Conservation (phyloP, 2,329 filamentous ascomycete species). For the Camillea tinctor region DNA sequence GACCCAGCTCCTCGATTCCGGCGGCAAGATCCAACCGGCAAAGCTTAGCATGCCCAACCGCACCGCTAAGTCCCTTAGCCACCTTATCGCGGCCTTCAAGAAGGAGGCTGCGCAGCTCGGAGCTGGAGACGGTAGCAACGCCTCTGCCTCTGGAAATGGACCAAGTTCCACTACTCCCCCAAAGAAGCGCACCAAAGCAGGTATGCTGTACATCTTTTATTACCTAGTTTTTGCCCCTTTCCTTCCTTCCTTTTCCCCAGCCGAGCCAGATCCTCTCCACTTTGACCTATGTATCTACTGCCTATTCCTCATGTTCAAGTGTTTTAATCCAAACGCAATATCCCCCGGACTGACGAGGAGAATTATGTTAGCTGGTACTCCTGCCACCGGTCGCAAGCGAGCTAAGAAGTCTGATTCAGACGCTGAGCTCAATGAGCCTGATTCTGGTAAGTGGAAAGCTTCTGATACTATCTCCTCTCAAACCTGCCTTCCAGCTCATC, state of each 20-base stretch:
- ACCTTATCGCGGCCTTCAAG: slow-evolving; percentile 1
- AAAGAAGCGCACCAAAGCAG: not conserved
- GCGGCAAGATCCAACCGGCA: slow-evolving; percentile 1
- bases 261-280: too few species aligned
- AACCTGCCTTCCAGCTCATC: not conserved
- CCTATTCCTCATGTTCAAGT: not conserved
- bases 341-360: not conserved
- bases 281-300: not conserved
- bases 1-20: slow-evolving; percentile 1
- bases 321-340: too few species aligned
- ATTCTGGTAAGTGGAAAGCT: not conserved
- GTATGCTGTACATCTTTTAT: not conserved
- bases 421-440: not conserved
- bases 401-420: not conserved
- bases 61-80: slow-evolving; percentile 7
- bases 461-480: not conserved
- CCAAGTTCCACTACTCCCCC: not conserved
- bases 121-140: not conserved
- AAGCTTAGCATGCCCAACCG: slow-evolving; percentile 14
- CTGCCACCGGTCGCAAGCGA: not conserved
- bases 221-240: not conserved
- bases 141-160: not conserved
- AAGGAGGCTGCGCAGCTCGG: slow-evolving; percentile 2
- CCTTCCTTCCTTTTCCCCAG: not conserved
- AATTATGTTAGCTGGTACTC: not conserved